Evolutionary conservation across 371 early-diverging fungal species (phyloP).

Genomic region (Haplosporangium sp.): DNA sequence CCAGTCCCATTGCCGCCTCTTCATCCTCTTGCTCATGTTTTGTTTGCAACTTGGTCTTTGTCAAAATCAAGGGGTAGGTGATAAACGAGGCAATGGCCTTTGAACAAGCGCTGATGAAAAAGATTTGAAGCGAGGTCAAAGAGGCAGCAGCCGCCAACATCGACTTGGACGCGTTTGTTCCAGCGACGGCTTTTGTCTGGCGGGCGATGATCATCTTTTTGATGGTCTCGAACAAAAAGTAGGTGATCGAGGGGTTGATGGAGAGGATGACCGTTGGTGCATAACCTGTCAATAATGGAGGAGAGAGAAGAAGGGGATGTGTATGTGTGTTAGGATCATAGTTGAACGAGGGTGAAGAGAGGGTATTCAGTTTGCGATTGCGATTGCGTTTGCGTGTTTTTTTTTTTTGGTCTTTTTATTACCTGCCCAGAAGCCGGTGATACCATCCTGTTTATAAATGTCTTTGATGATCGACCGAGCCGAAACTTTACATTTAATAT

Average conservation of each 20-base stretch:
- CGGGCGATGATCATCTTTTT: slow-evolving; percentile 56
- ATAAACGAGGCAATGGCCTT: slow-evolving; percentile 68
- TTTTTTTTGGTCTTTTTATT: not conserved
- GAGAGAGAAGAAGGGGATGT: no score
- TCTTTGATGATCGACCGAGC: slow-evolving; percentile 50
- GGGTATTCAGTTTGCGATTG: not conserved
- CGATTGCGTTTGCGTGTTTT: no score
- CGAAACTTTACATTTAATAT: slow-evolving; percentile 30
- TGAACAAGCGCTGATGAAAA: slow-evolving; percentile 67
- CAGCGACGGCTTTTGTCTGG: slow-evolving; percentile 17
- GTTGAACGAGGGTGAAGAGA: not conserved
- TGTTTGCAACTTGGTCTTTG: slow-evolving; percentile 59
- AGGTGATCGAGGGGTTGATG: slow-evolving; percentile 71
- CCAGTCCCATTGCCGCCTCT: not conserved
- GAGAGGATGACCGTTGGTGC: slow-evolving; percentile 68
- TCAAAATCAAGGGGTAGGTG: slow-evolving; percentile 71
- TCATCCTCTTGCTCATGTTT: slow-evolving; percentile 21
- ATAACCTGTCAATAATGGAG: slow-evolving; percentile 52
- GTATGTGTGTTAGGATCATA: no score
- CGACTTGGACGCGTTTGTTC: slow-evolving; percentile 21
- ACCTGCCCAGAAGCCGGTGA: slow-evolving; percentile 66
- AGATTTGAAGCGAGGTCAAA: slow-evolving; percentile 61
- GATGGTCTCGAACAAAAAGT: slow-evolving; percentile 69
- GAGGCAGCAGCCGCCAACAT: slow-evolving; percentile 39
- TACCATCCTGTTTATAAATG: slow-evolving; percentile 62